Conservation (phyloP, 1,284 basidiomycete species). For the Apiotrichum siamense region DNA sequence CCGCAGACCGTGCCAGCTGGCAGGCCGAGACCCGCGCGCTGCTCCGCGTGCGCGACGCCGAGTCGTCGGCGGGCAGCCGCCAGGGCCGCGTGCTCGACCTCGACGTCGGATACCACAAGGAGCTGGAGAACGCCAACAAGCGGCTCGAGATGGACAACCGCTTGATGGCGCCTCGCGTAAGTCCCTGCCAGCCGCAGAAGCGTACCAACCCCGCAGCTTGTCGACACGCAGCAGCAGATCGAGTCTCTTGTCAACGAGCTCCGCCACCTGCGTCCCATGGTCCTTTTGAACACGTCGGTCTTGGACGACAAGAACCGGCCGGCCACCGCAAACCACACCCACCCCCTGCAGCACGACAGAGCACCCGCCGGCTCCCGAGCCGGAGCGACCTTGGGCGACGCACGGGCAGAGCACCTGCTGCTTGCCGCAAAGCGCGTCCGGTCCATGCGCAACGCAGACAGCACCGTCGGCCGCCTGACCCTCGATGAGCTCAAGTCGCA, state of each 20-base stretch:
- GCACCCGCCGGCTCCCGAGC: not conserved
- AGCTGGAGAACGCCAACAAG: slow-evolving; percentile 44
- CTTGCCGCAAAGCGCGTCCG: slow-evolving; percentile 44
- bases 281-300: slow-evolving; percentile 26
- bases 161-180: slow-evolving; percentile 44
- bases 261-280: slow-evolving; percentile 40
- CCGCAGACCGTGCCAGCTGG: slow-evolving; percentile 36
- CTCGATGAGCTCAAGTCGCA: slow-evolving; percentile 35
- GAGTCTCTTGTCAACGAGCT: slow-evolving; percentile 45
- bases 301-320: not conserved
- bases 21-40: slow-evolving; percentile 35
- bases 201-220: slow-evolving; percentile 25
- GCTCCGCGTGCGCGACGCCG: slow-evolving; percentile 25
- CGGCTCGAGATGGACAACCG: slow-evolving; percentile 45
- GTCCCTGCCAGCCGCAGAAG: slow-evolving; percentile 1
- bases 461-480: slow-evolving; percentile 30
- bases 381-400: slow-evolving; percentile 41
- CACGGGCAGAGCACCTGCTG: slow-evolving; percentile 43
- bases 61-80: slow-evolving; percentile 28
- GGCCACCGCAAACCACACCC: not conserved
- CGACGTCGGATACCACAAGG: slow-evolving; percentile 45
- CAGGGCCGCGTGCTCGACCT: slow-evolving; percentile 35
- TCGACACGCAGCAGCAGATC: slow-evolving; percentile 43
- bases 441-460: slow-evolving; percentile 26
- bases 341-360: not conserved